These are phyloP conservation scores for Leptographium lundbergii DNA, from an alignment of 2,329 filamentous ascomycete genomes.

Conservation along the genomic window DNA sequence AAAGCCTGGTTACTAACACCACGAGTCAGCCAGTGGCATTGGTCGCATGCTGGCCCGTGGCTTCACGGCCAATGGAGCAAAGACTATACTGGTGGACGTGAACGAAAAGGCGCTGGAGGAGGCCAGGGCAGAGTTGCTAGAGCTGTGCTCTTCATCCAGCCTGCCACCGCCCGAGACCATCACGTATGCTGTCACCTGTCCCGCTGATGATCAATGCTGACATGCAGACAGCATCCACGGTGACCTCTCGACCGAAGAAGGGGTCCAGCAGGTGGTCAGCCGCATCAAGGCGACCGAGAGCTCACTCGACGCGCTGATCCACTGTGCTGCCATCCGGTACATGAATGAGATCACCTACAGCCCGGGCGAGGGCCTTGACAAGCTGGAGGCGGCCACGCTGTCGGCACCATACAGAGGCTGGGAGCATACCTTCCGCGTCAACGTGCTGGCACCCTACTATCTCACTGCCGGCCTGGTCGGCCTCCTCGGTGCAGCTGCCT, in stretches of 20 bases:
- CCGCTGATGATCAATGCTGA: background rate
- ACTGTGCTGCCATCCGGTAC: conserved; percentile 2
- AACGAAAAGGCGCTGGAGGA: conserved; percentile 7
- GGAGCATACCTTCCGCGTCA: conserved; percentile 10
- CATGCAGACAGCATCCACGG: background rate
- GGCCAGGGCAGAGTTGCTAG: background rate
- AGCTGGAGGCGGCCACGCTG: conserved; percentile 24
- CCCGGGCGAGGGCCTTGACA: background rate
- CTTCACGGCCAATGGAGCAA: conserved; percentile 11
- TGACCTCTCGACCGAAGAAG: conserved; percentile 9
- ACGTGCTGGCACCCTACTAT: conserved; percentile 12
- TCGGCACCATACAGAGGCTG: conserved; percentile 6
- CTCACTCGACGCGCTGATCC: background rate
- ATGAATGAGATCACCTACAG: conserved; percentile 5
- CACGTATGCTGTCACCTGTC: background rate
- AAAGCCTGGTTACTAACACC: background rate
- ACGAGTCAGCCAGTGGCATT: conserved; percentile 7
- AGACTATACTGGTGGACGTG: conserved; percentile 11
- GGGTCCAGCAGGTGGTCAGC: conserved; percentile 2
- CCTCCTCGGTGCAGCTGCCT: conserved; percentile 10
- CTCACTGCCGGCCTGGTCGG: conserved; percentile 11
- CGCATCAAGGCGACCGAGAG: background rate
- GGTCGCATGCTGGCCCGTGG: conserved; percentile 12
- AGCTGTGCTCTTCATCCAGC: background rate
- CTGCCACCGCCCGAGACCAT: background rate